A percentile compares a stretch with the other conserved stretches of the same genome.
These are phyloP conservation scores for Dactylellina drechsleri DNA, from an alignment of 2,329 filamentous ascomycete genomes.

Conservation along the genomic window DNA sequence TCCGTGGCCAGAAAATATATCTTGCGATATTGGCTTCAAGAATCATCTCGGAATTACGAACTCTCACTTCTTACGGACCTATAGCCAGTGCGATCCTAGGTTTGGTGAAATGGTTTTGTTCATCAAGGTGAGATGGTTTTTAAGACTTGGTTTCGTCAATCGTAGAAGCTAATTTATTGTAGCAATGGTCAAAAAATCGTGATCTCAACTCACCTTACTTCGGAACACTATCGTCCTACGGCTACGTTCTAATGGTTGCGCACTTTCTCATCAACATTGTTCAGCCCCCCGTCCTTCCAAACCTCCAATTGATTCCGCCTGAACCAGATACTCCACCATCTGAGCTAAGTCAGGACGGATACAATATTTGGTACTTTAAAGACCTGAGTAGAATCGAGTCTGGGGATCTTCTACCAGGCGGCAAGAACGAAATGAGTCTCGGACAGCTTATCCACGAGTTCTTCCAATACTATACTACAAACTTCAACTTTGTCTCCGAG, in stretches of 20 bases:
- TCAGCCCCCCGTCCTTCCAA: conserved; percentile 82
- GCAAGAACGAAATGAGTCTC: conserved; percentile 73
- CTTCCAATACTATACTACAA: conserved; percentile 84
- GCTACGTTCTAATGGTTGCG: conserved; percentile 90
- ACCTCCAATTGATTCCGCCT: conserved; percentile 73
- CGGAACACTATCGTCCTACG: conserved; percentile 82
- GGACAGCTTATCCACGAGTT: conserved; percentile 81
- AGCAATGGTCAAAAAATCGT: conserved; percentile 83
- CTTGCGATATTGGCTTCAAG: conserved; percentile 85
- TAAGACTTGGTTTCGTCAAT: not conserved
- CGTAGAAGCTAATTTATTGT: conserved; percentile 14
- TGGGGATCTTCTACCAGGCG: conserved; percentile 36
- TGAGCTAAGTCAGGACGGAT: conserved; percentile 67
- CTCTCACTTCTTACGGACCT: conserved; percentile 82
- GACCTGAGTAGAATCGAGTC: conserved; percentile 72
- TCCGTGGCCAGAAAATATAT: conserved; percentile 55
- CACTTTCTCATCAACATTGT: conserved; percentile 89
- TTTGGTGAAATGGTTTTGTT: conserved; percentile 83
- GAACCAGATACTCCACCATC: conserved; percentile 54
- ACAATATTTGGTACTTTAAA: conserved; percentile 78
- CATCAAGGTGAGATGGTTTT: conserved; percentile 70
- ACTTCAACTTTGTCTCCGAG: conserved; percentile 82
- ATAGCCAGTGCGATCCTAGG: conserved; percentile 79
- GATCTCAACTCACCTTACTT: conserved; percentile 88
- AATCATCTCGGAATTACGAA: conserved; percentile 86